These are phyloP conservation scores for Pisolithus tinctorius DNA, from an alignment of 768 basidiomycete genomes.

Conservation along the genomic window DNA sequence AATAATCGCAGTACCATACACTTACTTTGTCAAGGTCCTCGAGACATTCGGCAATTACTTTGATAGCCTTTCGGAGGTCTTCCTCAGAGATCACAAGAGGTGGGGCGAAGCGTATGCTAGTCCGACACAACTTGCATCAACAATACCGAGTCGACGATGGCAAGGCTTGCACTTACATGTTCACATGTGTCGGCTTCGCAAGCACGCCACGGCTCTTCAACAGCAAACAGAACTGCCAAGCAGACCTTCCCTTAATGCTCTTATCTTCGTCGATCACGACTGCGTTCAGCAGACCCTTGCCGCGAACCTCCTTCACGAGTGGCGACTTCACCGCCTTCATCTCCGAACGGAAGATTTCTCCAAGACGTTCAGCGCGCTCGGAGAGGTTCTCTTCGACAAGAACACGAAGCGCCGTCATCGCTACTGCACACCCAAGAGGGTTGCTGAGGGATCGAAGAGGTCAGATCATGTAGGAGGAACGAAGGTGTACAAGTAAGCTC, in stretches of 20 bases:
- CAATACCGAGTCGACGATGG: slow-evolving; percentile 1
- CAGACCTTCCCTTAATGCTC: slow-evolving; percentile 72
- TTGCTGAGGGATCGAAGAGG: slow-evolving; percentile 45
- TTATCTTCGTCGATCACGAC: slow-evolving; percentile 84
- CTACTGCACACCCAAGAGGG: slow-evolving; percentile 93
- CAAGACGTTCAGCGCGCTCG: slow-evolving; percentile 71
- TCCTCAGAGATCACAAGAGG: slow-evolving; percentile 91
- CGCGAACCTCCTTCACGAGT: slow-evolving; percentile 73
- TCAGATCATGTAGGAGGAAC: neutral
- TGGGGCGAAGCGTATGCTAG: slow-evolving; percentile 91
- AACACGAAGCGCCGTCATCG: slow-evolving; percentile 89
- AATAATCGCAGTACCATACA: neutral
- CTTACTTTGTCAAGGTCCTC: slow-evolving; percentile 73
- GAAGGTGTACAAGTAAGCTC: slow-evolving; percentile 20
- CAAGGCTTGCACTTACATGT: slow-evolving; percentile 57
- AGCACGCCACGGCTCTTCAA: slow-evolving; percentile 87
- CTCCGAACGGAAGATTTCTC: slow-evolving; percentile 69
- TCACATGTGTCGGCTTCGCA: slow-evolving; percentile 94
- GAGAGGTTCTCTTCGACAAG: slow-evolving; percentile 81
- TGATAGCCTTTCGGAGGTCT: slow-evolving; percentile 69
- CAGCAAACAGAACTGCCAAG: slow-evolving; percentile 93
- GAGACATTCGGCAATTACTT: slow-evolving; percentile 70
- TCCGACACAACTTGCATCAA: neutral
- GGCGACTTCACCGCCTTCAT: slow-evolving; percentile 58
- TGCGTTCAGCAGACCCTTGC: slow-evolving; percentile 86